Evolutionary conservation across 805 yeast species (phyloP), one percentile per base, ranked within the genome.

Genomic region (Ogataea wickerhamii): DNA sequence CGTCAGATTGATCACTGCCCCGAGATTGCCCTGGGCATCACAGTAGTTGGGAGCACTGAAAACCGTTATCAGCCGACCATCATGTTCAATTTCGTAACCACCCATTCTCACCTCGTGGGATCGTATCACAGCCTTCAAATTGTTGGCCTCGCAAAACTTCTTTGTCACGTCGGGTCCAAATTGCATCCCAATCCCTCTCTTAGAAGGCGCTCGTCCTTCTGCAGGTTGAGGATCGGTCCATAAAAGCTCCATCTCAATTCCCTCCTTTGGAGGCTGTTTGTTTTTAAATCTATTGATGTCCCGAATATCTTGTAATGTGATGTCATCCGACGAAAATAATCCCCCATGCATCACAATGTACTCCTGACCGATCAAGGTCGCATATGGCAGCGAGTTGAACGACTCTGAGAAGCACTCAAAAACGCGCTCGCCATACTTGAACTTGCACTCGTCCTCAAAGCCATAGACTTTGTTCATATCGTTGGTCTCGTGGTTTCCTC

Each of bases 1-100:
- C 43, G 71, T 63, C 48, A 91, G 74, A 54, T 88, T 84, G 43
- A 93, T 82, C 39, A 84, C 83, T 7, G 94, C 98, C 37, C 97
- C 99, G 48, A 77, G 62, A 62, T 93, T 93, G 11, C 95, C 95
- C 38, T 87, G 88, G 12, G 82, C 68, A 59, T 93, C 99, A 67
- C 98, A 91, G 63, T 91, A 91, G 61, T 93, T 91, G 24, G 99
- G 99, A 0, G 99, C 99, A 61, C 94, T 82, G 62, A 93, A 93
- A n/a, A 93, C 95, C 0, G 99, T 93, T 37, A 88, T 77, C 36
- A 93, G 74, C 48, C 79, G 73, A 10, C 94, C 95, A 41, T 83
- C 73, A 55, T 93, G 99, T 57, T 91, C 97, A 32, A 71, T 71
- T 48, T 87, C 87, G 42, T 82, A 87, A 33, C 99, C 99, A 5